Conservation (phyloP, 2,329 filamentous ascomycete genomes). For the Sarocladiaceae sp. region DNA sequence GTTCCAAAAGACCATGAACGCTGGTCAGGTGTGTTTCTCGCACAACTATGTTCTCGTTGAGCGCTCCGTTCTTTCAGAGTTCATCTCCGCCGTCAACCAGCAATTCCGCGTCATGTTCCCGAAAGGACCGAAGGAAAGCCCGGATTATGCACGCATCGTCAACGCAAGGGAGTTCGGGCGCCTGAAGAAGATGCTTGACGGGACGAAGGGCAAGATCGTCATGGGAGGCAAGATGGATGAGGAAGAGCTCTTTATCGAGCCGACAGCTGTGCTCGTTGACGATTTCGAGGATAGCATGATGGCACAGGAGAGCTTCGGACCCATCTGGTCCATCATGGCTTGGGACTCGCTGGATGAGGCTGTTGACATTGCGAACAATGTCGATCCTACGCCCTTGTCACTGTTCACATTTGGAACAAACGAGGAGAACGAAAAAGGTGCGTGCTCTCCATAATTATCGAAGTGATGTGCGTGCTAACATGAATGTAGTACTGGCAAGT, state of each 20-base stretch:
- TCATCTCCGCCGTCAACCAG: conserved; percentile 70
- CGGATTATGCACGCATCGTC: conserved; percentile 76
- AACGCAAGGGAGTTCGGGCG: conserved; percentile 76
- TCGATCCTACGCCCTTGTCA: conserved; percentile 79
- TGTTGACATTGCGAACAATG: conserved; percentile 72
- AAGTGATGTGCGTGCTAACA: background rate
- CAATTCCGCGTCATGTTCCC: conserved; percentile 78
- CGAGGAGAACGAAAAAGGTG: conserved; percentile 70
- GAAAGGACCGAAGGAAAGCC: conserved; percentile 70
- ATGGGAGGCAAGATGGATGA: conserved; percentile 83
- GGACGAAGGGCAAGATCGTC: conserved; percentile 76
- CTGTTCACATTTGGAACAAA: conserved; percentile 84
- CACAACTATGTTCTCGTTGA: conserved; percentile 92
- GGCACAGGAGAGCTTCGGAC: conserved; percentile 83
- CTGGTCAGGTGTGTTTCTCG: conserved; percentile 86
- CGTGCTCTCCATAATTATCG: conserved; percentile 18
- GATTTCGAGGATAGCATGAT: conserved; percentile 70
- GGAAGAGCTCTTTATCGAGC: conserved; percentile 77
- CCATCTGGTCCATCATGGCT: conserved; percentile 79
- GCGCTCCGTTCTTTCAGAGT: conserved; percentile 62
- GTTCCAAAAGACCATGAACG: conserved; percentile 84
- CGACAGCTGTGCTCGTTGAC: conserved; percentile 84
- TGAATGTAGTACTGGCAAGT: conserved; percentile 30
- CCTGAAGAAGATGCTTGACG: conserved; percentile 88
- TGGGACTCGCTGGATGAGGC: conserved; percentile 80